Conservation (phyloP, 345 rosid genomes). For the Durio zibethinus region DNA sequence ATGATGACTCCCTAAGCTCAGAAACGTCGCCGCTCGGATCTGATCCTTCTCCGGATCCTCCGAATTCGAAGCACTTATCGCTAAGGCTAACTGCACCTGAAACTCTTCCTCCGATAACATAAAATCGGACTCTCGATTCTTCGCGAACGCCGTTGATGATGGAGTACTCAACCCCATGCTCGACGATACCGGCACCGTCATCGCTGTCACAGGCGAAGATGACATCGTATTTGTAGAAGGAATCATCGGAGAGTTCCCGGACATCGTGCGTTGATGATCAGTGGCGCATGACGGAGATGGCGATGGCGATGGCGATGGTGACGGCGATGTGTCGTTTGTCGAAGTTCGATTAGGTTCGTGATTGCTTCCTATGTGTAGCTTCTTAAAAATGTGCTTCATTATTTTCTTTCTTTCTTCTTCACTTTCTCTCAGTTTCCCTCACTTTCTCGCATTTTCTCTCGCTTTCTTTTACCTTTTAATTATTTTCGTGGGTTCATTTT, state of each 20-base stretch:
- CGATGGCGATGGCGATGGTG: constrained; percentile 22
- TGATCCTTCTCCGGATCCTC: constrained; percentile 81
- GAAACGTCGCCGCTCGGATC: constrained; percentile 81
- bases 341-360: constrained; percentile 56
- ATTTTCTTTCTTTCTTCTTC: constrained; percentile 10
- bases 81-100: constrained; percentile 91
- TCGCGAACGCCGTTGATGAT: neutral
- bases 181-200: constrained; percentile 31
- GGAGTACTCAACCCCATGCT: neutral
- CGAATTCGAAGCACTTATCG: constrained; percentile 90
- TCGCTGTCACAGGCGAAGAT: constrained; percentile 30
- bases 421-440: constrained; percentile 6
- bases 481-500: neutral
- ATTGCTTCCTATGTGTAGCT: constrained; percentile 71
- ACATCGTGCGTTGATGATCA: constrained; percentile 44
- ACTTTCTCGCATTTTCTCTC: constrained; percentile 12
- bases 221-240: constrained; percentile 34
- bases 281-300: constrained; percentile 30
- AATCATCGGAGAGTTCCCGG: constrained; percentile 38
- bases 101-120: constrained; percentile 92
- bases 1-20: constrained; percentile 62
- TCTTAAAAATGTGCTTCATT: constrained; percentile 96
- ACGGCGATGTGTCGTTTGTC: constrained; percentile 53
- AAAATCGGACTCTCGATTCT: constrained; percentile 43
- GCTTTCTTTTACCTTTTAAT: neutral